Evolutionary conservation across 1,284 basidiomycete species (phyloP).

Genomic region (Cryptococcus deneoformans): DNA sequence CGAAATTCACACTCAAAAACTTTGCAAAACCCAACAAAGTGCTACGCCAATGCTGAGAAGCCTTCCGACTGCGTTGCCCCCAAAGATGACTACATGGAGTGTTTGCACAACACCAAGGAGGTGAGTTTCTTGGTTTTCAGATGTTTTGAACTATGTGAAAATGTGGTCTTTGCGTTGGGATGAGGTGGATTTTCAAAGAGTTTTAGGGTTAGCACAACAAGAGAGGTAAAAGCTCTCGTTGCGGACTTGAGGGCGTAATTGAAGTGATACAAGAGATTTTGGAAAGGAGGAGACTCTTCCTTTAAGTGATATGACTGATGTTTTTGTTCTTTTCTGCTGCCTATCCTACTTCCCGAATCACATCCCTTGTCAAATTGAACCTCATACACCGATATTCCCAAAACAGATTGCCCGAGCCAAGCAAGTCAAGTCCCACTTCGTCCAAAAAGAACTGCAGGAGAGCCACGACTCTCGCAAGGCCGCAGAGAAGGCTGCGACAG

Average conservation of each 20-base stretch:
- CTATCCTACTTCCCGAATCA: not conserved
- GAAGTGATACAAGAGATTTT: too few relatives aligned
- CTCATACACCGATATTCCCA: not conserved
- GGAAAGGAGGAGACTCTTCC: too few relatives aligned
- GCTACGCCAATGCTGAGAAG: conserved; percentile 78
- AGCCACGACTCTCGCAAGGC: conserved; percentile 67
- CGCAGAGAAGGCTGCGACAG: conserved; percentile 68
- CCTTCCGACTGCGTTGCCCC: conserved; percentile 70
- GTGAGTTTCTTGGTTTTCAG: conserved; percentile 51
- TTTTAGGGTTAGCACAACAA: not conserved
- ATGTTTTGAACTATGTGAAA: not conserved
- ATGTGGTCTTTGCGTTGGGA: not conserved
- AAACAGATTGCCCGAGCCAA: conserved; percentile 68
- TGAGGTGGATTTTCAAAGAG: not conserved
- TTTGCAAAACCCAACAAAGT: conserved; percentile 54
- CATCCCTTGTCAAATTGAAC: not conserved
- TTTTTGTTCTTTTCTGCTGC: not conserved
- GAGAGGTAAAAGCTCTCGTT: not conserved
- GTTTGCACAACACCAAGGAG: conserved; percentile 88
- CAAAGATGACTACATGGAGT: conserved; percentile 89
- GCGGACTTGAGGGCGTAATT: too few relatives aligned
- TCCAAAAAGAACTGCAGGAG: conserved; percentile 63
- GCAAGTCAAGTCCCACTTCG: conserved; percentile 68
- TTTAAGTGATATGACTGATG: not conserved
- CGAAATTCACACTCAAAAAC: not conserved